phyloP scores from a whole-genome alignment of 331 rosid species.

The Malus hybrid region DNA sequence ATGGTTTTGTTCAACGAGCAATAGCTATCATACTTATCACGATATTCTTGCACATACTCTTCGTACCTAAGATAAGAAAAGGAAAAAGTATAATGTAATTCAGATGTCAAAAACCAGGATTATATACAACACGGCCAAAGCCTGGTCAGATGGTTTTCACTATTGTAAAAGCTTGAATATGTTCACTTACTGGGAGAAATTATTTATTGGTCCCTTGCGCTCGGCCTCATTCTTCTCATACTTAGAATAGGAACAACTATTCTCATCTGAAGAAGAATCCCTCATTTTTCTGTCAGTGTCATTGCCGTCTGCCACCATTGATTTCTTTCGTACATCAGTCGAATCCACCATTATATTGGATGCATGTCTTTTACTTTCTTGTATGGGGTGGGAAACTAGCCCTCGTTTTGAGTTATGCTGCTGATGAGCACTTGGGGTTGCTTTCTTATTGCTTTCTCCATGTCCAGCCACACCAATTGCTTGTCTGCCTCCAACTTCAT shows the following conservation, averaged over 20 bases:
- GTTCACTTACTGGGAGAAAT: slow-evolving; percentile 68
- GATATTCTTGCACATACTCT: slow-evolving; percentile 85
- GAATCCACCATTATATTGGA: slow-evolving; percentile 45
- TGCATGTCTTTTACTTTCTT: slow-evolving; percentile 52
- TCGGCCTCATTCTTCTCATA: slow-evolving; percentile 90
- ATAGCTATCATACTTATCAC: slow-evolving; percentile 81
- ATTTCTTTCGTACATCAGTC: slow-evolving; percentile 51
- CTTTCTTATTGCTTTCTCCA: slow-evolving; percentile 67
- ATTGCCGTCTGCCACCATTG: slow-evolving; percentile 52
- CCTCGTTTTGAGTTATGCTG: slow-evolving; percentile 49
- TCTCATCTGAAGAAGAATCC: slow-evolving; percentile 96
- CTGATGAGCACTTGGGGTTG: slow-evolving; percentile 30
- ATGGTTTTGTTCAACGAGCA: slow-evolving; percentile 78
- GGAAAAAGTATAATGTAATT: background rate
- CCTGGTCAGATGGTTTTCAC: background rate
- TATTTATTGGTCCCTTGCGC: slow-evolving; percentile 70
- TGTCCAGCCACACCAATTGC: slow-evolving; percentile 51
- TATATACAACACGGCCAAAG: background rate
- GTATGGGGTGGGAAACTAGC: slow-evolving; percentile 27
- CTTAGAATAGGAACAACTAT: slow-evolving; percentile 89
- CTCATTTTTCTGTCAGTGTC: slow-evolving; percentile 67
- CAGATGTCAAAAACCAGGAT: slow-evolving; percentile 6
- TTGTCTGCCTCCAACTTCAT: slow-evolving; percentile 39
- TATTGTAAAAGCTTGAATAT: background rate
- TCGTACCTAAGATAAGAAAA: slow-evolving; percentile 42